phyloP scores from a whole-genome alignment of 768 basidiomycete species.

The Tylopilus rubrobrunneus region DNA sequence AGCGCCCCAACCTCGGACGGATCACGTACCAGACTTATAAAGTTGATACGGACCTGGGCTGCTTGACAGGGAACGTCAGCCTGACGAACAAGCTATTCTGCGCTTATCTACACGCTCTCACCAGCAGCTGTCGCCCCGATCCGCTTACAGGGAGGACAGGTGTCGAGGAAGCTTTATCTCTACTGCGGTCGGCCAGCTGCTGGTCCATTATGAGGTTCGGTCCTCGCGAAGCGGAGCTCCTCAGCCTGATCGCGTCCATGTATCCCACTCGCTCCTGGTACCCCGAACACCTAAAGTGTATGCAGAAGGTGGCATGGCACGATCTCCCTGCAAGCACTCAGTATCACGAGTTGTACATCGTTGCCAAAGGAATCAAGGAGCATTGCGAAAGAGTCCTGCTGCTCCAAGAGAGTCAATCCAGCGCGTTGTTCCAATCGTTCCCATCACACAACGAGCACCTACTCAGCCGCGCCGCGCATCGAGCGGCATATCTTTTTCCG shows the following conservation, averaged over 20 bases:
- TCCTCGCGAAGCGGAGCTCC: conserved; percentile 26
- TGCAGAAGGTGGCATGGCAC: conserved; percentile 13
- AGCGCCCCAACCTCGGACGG: neutral
- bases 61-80: conserved; percentile 25
- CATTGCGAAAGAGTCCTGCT: conserved; percentile 19
- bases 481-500: conserved; percentile 14
- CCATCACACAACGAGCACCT: conserved; percentile 9
- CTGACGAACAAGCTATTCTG: conserved; percentile 32
- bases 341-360: conserved; percentile 20
- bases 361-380: conserved; percentile 26
- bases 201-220: conserved; percentile 40
- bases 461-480: conserved; percentile 16
- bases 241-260: conserved; percentile 34
- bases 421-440: conserved; percentile 2
- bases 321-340: conserved; percentile 27
- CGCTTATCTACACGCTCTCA: conserved; percentile 45
- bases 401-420: conserved; percentile 5
- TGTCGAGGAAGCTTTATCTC: conserved; percentile 39
- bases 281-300: conserved; percentile 22
- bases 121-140: conserved; percentile 36
- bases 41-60: conserved; percentile 30
- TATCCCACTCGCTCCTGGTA: conserved; percentile 38
- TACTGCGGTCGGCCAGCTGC: conserved; percentile 35
- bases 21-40: conserved; percentile 28
- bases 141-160: conserved; percentile 43